These are phyloP conservation scores for Podospora fimiseda DNA, from an alignment of 495 filamentous ascomycete species.

Conservation along the genomic window DNA sequence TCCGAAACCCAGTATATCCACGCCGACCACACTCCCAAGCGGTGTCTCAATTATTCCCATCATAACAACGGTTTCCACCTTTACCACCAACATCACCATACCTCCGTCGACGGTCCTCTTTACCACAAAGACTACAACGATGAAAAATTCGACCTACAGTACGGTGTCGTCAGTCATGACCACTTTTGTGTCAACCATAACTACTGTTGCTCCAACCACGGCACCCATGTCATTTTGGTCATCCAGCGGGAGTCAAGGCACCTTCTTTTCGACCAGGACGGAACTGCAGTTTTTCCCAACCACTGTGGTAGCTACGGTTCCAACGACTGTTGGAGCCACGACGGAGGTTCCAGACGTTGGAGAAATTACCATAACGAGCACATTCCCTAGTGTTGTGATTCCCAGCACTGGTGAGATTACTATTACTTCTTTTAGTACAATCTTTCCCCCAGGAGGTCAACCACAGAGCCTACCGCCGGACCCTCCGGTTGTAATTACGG, in stretches of 20 bases:
- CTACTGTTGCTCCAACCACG: neutral
- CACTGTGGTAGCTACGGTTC: slow-evolving; percentile 2
- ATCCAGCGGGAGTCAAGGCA: neutral
- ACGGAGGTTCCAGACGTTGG: slow-evolving; percentile 1
- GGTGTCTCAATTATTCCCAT: slow-evolving; percentile 5
- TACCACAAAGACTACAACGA: slow-evolving; percentile 8
- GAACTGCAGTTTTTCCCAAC: neutral
- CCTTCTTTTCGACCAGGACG: slow-evolving; percentile 1
- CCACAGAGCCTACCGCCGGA: slow-evolving; percentile 1
- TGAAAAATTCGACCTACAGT: slow-evolving; percentile 1
- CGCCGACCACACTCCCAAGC: slow-evolving; percentile 3
- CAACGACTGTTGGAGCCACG: neutral
- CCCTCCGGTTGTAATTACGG: slow-evolving; percentile 9
- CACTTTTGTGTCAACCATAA: slow-evolving; percentile 5
- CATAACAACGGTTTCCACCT: slow-evolving; percentile 6
- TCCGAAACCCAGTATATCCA: neutral
- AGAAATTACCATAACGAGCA: slow-evolving; percentile 8
- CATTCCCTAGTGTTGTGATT: slow-evolving; percentile 15
- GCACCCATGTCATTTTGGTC: slow-evolving; percentile 6
- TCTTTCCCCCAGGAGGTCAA: neutral
- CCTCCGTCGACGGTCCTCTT: slow-evolving; percentile 2
- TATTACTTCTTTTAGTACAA: slow-evolving; percentile 23
- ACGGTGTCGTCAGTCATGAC: neutral
- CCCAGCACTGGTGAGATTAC: slow-evolving; percentile 20
- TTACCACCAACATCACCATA: slow-evolving; percentile 12